Base-by-base conservation (phyloP, 208 protist genomes). In the Leishmania mexicana region DNA sequence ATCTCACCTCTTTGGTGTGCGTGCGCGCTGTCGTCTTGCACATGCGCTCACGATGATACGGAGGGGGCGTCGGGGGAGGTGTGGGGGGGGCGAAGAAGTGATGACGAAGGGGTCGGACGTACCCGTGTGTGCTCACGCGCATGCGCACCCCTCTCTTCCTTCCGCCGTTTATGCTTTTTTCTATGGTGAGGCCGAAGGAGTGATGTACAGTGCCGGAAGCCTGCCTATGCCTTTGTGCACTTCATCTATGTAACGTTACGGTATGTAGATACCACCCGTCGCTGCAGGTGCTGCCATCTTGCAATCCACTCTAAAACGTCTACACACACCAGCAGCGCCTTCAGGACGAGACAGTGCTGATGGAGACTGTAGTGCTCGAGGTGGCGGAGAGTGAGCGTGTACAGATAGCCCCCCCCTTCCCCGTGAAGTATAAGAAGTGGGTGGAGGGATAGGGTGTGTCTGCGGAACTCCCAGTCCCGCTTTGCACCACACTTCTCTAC, bases 171-270 rank as follows among this genome's bases (percentile, higher is more conserved):
- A 19, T 1, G 19, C 5, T 53, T 74, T 31, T 74, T 49, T 49
- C 38, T 49, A 8, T 42, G 8, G 3, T 17, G 45, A 54, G 47
- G 45, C n/a, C 6, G 70, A 54, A 19, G 2, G 38, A 51, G 1
- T 81, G 11, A 57, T 62, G 79, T 80, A 71, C 70, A 75, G 51
- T 31, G 35, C n/a, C 51, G 15, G 35, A 45, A 10, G 40, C 24
- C 47, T 60, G 49, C 42, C 31, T 31, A 40, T 47, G 38, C 5
- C 24, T 67, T 19, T 68, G 40, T 67, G 31, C 42, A 38, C 54
- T 76, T 60, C n/a, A 72, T 47, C 24, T 54, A 74, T 74, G 70
- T 74, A 74, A 54, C 35, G 70, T 53, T 54, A 74, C 70, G 28
- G 70, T 35, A 53, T 51, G 70, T 51, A 35, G 42, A 45, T 38